Base-by-base conservation (phyloP, 1,284 basidiomycete species). In the Boletus semigastroideus region DNA sequence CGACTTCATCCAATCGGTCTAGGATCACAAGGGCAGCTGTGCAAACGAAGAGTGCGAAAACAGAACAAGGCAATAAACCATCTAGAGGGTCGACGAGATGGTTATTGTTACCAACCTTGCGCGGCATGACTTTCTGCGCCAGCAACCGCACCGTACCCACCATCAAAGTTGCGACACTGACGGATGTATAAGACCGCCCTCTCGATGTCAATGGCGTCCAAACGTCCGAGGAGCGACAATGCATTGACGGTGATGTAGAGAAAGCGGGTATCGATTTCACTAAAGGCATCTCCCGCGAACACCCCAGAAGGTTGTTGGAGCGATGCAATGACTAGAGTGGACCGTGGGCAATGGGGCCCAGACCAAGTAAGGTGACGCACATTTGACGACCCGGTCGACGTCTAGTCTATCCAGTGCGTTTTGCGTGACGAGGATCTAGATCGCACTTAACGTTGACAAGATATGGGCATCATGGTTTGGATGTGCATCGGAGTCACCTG, bases 41-140 rank as follows among this genome's bases (percentile, higher is more conserved):
- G 64, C 93, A 97, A 2, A 94, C 92, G 71, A 90, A 98, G 0
- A 96, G 95, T 96, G 20, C 22, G 47, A 13, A 36, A 14, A 46
- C 33, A 13, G 6, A 30, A 14, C 1, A 14, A 6, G 16, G 10
- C 42, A 17, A 10, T 37, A 14, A 25, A 38, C 37, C 7, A 34
- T 25, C 25, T 6, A 27, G 11, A 46, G 27, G 14, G 17, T 17
- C n/a, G 25, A 17, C n/a, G 12, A 13, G 10, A 9, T 28, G 1
- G 20, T 11, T 13, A 28, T 30, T 64, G 7, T 28, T 13, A 20
- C 78, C 40, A 52, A 94, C 94, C 92, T 80, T 95, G 92, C 0
- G 81, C 91, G 9, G 94, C 85, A 72, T 98, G 96, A 58, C 88
- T 94, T 73, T 99, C 96, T 1, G 91, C 93, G 0, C 94, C 96